A percentile compares a stretch with the other conserved stretches of the same genome.
Conservation (phyloP, 352 stramenopile genomes). For the Blastocystis sp. region DNA sequence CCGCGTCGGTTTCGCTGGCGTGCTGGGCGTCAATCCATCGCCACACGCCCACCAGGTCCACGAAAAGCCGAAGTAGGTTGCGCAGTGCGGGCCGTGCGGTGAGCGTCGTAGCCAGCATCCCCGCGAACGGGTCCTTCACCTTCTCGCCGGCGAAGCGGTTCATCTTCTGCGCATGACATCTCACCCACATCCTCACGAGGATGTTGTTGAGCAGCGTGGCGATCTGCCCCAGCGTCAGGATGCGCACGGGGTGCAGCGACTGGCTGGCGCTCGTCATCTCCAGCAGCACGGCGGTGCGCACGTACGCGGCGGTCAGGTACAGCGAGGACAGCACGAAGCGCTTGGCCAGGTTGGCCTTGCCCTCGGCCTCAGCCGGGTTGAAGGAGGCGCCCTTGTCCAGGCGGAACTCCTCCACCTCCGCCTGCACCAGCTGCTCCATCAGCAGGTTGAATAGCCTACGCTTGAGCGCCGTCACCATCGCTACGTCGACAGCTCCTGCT, state of each 20-base stretch:
- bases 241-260: neutral
- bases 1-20: neutral
- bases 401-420: slow-evolving; percentile 26
- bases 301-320: slow-evolving; percentile 41
- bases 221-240: slow-evolving; percentile 41
- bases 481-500: neutral
- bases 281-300: slow-evolving; percentile 20
- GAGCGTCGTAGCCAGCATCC: neutral
- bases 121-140: slow-evolving; percentile 2
- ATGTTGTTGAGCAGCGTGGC: slow-evolving; percentile 24
- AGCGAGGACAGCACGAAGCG: neutral
- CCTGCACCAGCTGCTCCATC: slow-evolving; percentile 15
- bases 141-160: neutral
- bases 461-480: neutral
- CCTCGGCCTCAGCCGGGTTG: neutral
- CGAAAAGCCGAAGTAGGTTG: neutral
- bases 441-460: slow-evolving; percentile 1
- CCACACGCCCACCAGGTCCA: neutral
- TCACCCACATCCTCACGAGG: neutral
- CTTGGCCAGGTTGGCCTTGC: slow-evolving; percentile 17
- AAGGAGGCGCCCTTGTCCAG: slow-evolving; percentile 45
- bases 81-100: neutral
- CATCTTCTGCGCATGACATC: slow-evolving; percentile 24
- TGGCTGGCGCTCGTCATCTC: neutral
- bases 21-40: neutral